Evolutionary conservation across 257 asterid species (phyloP).

Genomic region (Nicotiana sylvestris): DNA sequence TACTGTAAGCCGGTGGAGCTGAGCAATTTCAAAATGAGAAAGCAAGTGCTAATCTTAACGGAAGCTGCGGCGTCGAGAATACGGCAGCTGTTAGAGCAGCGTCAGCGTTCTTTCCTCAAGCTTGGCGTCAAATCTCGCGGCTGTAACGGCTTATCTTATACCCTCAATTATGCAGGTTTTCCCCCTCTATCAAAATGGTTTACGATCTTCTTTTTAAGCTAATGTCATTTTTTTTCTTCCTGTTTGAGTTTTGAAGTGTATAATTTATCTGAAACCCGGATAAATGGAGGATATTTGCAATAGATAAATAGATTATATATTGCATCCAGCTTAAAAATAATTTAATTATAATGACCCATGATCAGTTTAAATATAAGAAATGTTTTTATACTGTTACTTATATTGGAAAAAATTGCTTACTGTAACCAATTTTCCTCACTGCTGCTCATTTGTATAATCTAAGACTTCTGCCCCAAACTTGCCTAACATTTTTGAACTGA

Average conservation of each 20-base stretch:
- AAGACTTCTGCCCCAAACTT: background rate
- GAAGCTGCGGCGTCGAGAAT: conserved; percentile 78
- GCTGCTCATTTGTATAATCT: background rate
- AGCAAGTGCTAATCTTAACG: conserved; percentile 77
- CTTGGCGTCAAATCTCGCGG: conserved; percentile 99
- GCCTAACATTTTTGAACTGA: background rate
- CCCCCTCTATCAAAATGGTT: background rate
- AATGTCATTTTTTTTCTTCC: too few relatives aligned
- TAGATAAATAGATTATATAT: background rate
- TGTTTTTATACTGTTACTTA: background rate
- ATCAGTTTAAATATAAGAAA: background rate
- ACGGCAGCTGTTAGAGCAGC: conserved; percentile 67
- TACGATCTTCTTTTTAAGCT: too few relatives aligned
- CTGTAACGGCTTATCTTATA: conserved; percentile 96
- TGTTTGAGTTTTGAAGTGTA: background rate
- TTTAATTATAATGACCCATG: background rate
- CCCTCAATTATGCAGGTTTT: conserved; percentile 90
- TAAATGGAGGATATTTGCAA: background rate
- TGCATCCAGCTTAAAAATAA: background rate
- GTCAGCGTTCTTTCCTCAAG: conserved; percentile 84
- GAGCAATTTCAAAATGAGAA: conserved; percentile 41
- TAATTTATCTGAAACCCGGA: background rate
- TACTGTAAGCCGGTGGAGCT: background rate
- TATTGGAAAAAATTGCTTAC: background rate
- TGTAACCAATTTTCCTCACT: background rate